A percentile compares a stretch with the other conserved stretches of the same genome.
These are phyloP conservation scores for Diatrype stigma DNA, from an alignment of 2,329 filamentous ascomycete species.

Conservation along the genomic window DNA sequence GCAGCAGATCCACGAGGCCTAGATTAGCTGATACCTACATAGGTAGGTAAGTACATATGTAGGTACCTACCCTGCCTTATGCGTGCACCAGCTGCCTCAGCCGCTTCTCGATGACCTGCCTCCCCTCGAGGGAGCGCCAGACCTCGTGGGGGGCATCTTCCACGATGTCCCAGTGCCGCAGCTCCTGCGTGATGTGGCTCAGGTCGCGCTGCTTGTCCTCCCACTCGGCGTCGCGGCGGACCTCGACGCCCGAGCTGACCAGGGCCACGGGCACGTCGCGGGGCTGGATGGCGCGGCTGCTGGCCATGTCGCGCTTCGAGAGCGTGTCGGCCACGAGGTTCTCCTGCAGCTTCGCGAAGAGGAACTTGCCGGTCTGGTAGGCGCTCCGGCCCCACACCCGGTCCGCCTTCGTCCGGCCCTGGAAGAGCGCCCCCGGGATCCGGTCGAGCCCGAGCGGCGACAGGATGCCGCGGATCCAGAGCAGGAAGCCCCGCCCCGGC, in stretches of 20 bases:
- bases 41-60: neutral
- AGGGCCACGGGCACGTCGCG: slow-evolving; percentile 72
- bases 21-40: neutral
- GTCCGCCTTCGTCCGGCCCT: slow-evolving; percentile 74
- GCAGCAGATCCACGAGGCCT: too few relatives aligned
- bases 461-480: slow-evolving; percentile 83
- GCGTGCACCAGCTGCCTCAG: slow-evolving; percentile 61
- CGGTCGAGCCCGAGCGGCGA: slow-evolving; percentile 84
- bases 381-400: slow-evolving; percentile 78
- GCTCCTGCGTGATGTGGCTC: slow-evolving; percentile 71
- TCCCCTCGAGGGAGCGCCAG: slow-evolving; percentile 72
- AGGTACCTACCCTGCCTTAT: neutral
- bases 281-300: slow-evolving; percentile 74
- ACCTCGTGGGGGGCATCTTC: slow-evolving; percentile 80
- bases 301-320: slow-evolving; percentile 75
- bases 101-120: slow-evolving; percentile 72
- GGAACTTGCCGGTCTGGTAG: slow-evolving; percentile 75
- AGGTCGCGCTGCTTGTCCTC: slow-evolving; percentile 80
- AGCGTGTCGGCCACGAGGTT: slow-evolving; percentile 82
- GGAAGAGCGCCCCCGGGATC: slow-evolving; percentile 75
- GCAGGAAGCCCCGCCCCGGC: slow-evolving; percentile 69
- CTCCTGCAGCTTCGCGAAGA: slow-evolving; percentile 91
- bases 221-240: slow-evolving; percentile 68
- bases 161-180: slow-evolving; percentile 83
- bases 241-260: slow-evolving; percentile 73